Conservation (phyloP, 2,329 filamentous ascomycete species). For the Alternaria conjuncta region DNA sequence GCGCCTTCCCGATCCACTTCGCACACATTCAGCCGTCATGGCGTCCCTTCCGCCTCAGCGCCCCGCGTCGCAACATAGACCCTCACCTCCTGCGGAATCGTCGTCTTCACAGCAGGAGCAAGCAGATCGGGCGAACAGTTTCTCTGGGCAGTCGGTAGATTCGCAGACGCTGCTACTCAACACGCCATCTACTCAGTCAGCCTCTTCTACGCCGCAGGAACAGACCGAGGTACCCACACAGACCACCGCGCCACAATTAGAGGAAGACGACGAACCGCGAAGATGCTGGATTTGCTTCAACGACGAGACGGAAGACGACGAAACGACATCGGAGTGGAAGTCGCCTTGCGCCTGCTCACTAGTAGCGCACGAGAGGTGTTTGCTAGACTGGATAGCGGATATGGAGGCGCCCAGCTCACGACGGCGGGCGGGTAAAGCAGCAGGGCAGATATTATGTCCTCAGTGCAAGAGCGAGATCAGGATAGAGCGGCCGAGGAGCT, state of each 20-base stretch:
- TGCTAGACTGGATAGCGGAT: slow-evolving; percentile 93
- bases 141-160: slow-evolving; percentile 52
- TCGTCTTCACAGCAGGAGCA: slow-evolving; percentile 26
- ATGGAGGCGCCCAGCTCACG: slow-evolving; percentile 69
- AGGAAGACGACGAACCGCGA: slow-evolving; percentile 49
- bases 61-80: slow-evolving; percentile 44
- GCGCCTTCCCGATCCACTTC: background rate
- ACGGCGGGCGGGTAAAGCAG: slow-evolving; percentile 52
- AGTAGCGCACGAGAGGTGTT: slow-evolving; percentile 86
- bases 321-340: slow-evolving; percentile 72
- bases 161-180: slow-evolving; percentile 56
- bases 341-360: slow-evolving; percentile 90
- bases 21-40: slow-evolving; percentile 34
- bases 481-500: slow-evolving; percentile 75
- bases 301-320: slow-evolving; percentile 69
- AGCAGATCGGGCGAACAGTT: slow-evolving; percentile 40
- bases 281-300: slow-evolving; percentile 75
- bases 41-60: slow-evolving; percentile 51
- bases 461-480: slow-evolving; percentile 86
- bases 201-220: slow-evolving; percentile 17
- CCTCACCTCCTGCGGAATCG: slow-evolving; percentile 30
- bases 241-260: slow-evolving; percentile 13
- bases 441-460: slow-evolving; percentile 77
- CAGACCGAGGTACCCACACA: slow-evolving; percentile 24
- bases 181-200: slow-evolving; percentile 29